A percentile compares a stretch with the other conserved stretches of the same genome.
These are phyloP conservation scores for Berberis thunbergii DNA, from an alignment of 164 flowering plant genomes.

Conservation along the genomic window DNA sequence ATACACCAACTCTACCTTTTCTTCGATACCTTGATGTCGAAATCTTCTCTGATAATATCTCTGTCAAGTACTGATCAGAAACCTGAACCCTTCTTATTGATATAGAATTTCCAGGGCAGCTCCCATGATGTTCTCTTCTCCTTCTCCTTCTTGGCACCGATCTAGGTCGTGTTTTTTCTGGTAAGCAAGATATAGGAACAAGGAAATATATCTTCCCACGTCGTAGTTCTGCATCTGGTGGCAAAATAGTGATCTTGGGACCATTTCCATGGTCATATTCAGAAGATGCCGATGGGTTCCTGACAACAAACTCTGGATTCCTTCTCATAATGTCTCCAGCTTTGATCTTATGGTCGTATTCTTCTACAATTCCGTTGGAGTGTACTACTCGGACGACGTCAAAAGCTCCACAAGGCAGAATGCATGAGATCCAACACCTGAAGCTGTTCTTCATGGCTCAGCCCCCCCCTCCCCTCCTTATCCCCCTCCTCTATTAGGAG, in stretches of 20 bases:
- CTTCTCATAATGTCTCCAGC: slow-evolving; percentile 50
- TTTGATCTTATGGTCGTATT: slow-evolving; percentile 45
- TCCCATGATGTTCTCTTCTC: background rate
- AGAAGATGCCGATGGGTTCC: slow-evolving; percentile 37
- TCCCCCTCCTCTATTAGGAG: background rate
- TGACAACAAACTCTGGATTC: slow-evolving; percentile 70
- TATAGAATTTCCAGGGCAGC: too few relatives aligned
- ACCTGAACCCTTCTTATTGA: background rate
- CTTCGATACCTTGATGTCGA: slow-evolving; percentile 31
- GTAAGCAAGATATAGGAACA: slow-evolving; percentile 53
- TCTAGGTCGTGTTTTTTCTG: slow-evolving; percentile 18
- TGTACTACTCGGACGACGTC: slow-evolving; percentile 80
- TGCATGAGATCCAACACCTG: slow-evolving; percentile 84
- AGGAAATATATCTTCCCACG: slow-evolving; percentile 80
- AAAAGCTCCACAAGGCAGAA: slow-evolving; percentile 80
- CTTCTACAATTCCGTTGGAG: slow-evolving; percentile 68
- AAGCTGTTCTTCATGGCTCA: slow-evolving; percentile 22
- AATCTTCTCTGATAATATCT: slow-evolving; percentile 22
- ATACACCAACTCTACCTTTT: slow-evolving; percentile 29
- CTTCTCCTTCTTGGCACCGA: slow-evolving; percentile 13
- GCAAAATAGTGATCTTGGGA: slow-evolving; percentile 48
- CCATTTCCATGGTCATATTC: slow-evolving; percentile 34
- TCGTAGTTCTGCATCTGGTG: slow-evolving; percentile 72
- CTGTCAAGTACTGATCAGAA: slow-evolving; percentile 10
- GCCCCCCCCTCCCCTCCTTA: background rate